Percentiles rank a stretch among this genome's conserved stretches.
Conservation (phyloP, 2,329 filamentous ascomycete species). For the Myotisia sp. region DNA sequence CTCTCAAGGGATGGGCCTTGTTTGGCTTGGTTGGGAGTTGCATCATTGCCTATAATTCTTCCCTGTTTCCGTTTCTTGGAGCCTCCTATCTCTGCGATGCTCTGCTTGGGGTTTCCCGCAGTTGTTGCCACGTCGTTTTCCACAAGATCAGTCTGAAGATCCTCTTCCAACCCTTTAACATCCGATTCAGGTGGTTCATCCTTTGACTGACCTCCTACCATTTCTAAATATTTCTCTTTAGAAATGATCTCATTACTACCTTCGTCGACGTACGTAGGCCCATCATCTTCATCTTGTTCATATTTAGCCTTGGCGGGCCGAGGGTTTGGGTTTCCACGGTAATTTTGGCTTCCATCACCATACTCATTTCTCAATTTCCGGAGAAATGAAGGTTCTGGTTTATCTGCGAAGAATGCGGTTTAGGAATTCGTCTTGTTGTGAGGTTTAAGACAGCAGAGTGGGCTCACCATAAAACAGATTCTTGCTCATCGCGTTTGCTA, state of each 20-base stretch:
- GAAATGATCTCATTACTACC: conserved; percentile 31
- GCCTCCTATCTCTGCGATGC: conserved; percentile 27
- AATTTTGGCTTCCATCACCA: conserved; percentile 19
- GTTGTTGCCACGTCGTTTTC: conserved; percentile 2
- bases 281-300: conserved; percentile 28
- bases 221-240: conserved; percentile 30
- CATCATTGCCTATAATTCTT: conserved; percentile 26
- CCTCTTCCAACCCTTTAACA: conserved; percentile 8
- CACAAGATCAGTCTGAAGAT: background rate
- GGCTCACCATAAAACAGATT: conserved; percentile 30
- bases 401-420: conserved; percentile 15
- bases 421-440: conserved; percentile 4
- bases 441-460: background rate
- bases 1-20: conserved; percentile 13
- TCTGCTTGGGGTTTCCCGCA: conserved; percentile 19
- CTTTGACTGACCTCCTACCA: conserved; percentile 19
- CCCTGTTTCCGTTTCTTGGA: conserved; percentile 30
- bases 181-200: conserved; percentile 11
- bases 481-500: too few species aligned
- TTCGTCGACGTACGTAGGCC: conserved; percentile 32
- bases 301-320: conserved; percentile 25
- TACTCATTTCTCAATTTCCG: conserved; percentile 28
- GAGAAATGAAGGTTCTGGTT: conserved; percentile 31
- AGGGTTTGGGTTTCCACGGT: conserved; percentile 24
- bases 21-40: conserved; percentile 13